These are phyloP conservation scores for Raddia guianensis DNA, from an alignment of 176 grass and related monocot genomes.

Conservation along the genomic window DNA sequence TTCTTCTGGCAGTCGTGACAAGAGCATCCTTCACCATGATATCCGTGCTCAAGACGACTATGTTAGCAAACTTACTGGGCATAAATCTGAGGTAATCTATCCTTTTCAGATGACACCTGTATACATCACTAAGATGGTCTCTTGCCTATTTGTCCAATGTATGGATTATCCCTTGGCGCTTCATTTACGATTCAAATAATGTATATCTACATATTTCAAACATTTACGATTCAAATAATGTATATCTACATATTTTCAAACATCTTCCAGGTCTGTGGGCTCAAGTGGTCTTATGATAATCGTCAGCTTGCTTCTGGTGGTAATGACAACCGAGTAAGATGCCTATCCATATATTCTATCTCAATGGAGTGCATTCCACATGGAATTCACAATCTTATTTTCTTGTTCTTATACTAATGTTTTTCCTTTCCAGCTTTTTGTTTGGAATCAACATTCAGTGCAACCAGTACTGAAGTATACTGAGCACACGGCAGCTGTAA, in stretches of 20 bases:
- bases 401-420: not conserved
- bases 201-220: not conserved
- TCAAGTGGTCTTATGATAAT: conserved; percentile 97
- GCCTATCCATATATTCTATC: not conserved
- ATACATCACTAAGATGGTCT: not conserved
- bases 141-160: not conserved
- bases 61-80: conserved; percentile 88
- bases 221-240: not conserved
- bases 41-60: conserved; percentile 90
- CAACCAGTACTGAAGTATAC: conserved; percentile 86
- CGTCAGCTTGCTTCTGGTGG: conserved; percentile 96
- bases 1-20: conserved; percentile 95
- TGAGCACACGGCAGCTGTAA: conserved; percentile 98
- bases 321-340: conserved; percentile 89
- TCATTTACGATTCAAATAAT: not conserved
- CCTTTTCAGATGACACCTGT: not conserved
- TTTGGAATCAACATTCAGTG: conserved; percentile 95
- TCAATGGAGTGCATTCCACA: conserved; percentile 11
- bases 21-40: conserved; percentile 83
- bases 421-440: conserved; percentile 71
- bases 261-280: conserved; percentile 74
- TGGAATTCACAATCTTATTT: conserved; percentile 1
- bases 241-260: not conserved
- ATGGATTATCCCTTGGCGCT: not conserved
- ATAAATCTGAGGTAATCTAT: conserved; percentile 89